phyloP scores from a whole-genome alignment of 2,329 filamentous ascomycete genomes.

The Cyanodermella asteris region DNA sequence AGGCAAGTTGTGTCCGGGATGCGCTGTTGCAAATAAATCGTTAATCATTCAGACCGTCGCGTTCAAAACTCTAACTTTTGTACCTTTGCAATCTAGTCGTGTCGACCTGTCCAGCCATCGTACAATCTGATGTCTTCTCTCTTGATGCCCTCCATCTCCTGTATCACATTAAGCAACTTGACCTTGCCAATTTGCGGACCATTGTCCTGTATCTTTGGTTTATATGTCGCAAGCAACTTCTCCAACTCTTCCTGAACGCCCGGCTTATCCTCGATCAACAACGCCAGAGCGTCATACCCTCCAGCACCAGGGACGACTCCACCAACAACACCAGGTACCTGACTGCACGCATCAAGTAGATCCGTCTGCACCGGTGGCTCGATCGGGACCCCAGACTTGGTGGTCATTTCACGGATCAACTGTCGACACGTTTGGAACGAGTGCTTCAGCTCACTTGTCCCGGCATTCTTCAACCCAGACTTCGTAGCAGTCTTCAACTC shows the following conservation, averaged over 20 bases:
- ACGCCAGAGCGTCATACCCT: constrained; percentile 70
- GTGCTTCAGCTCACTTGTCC: constrained; percentile 26
- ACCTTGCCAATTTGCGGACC: constrained; percentile 37
- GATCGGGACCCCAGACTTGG: constrained; percentile 55
- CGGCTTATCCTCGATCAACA: constrained; percentile 55
- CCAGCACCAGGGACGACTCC: constrained; percentile 89
- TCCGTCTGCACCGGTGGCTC: constrained; percentile 72
- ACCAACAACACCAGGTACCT: constrained; percentile 59
- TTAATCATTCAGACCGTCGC: not conserved
- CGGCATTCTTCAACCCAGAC: constrained; percentile 28
- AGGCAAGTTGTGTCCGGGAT: too few species aligned
- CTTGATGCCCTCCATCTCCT: constrained; percentile 46
- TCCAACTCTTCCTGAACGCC: constrained; percentile 39
- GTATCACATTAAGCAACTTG: constrained; percentile 44
- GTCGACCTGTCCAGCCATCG: constrained; percentile 15
- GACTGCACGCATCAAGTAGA: constrained; percentile 53
- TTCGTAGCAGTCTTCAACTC: constrained; percentile 31
- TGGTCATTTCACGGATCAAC: constrained; percentile 57
- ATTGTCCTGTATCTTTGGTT: constrained; percentile 16
- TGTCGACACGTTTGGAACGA: constrained; percentile 31
- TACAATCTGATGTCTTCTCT: constrained; percentile 20
- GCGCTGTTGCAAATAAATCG: too few species aligned
- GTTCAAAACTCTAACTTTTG: not conserved
- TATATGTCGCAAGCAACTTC: constrained; percentile 45
- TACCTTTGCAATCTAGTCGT: not conserved